phyloP scores from a whole-genome alignment of 768 basidiomycete species.

The Auricularia sp. region DNA sequence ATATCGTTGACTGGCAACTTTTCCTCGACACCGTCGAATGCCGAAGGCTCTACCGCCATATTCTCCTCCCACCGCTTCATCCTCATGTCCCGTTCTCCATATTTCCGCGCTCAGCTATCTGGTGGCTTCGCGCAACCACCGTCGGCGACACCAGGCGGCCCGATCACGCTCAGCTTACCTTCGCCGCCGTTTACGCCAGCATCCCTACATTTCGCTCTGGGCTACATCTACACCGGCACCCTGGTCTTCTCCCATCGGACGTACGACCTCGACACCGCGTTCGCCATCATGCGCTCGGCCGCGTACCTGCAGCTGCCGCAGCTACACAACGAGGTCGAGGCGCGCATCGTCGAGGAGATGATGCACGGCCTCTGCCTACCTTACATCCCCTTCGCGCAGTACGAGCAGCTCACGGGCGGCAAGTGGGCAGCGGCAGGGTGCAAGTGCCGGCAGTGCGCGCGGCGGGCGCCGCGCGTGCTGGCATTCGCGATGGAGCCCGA shows the following conservation, averaged over 20 bases:
- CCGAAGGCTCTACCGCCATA: constrained; percentile 64
- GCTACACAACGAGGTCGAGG: constrained; percentile 71
- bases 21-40: constrained; percentile 36
- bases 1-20: constrained; percentile 67
- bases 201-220: constrained; percentile 86
- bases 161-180: constrained; percentile 58
- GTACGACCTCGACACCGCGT: constrained; percentile 86
- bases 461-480: constrained; percentile 71
- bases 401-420: constrained; percentile 61
- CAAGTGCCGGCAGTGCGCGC: constrained; percentile 72
- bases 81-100: constrained; percentile 77
- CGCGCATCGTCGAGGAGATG: constrained; percentile 79
- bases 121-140: constrained; percentile 41
- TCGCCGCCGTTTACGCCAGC: constrained; percentile 93
- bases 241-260: constrained; percentile 86
- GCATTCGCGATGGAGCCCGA: constrained; percentile 72
- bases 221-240: constrained; percentile 91
- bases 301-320: constrained; percentile 65
- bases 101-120: constrained; percentile 76
- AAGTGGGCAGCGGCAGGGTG: constrained; percentile 81
- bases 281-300: constrained; percentile 78
- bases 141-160: constrained; percentile 29
- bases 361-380: constrained; percentile 84
- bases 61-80: constrained; percentile 93
- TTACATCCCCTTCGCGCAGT: constrained; percentile 67